Percentiles rank a stretch among this genome's conserved stretches.
phyloP scores from a whole-genome alignment of 73 alveolate species.

The Stentor coeruleus region DNA sequence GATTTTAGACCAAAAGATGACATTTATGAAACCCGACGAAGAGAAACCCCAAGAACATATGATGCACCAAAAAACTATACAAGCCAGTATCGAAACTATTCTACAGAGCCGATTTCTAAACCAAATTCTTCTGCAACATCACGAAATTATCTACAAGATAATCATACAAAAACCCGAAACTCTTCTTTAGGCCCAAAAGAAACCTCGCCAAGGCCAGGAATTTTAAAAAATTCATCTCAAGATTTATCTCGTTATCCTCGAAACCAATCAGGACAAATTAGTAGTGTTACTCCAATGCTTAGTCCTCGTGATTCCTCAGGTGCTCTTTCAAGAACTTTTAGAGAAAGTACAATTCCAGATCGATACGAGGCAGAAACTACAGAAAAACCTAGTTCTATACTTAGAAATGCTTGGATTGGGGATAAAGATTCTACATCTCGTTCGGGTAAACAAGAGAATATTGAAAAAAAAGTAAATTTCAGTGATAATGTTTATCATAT shows the following conservation, averaged over 20 bases:
- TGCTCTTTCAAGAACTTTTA: not conserved
- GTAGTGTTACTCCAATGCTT: not conserved
- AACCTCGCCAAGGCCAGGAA: not conserved
- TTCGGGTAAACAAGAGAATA: not conserved
- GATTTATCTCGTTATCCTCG: not conserved
- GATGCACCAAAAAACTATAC: not conserved
- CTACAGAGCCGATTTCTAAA: conserved; percentile 9
- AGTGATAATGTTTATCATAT: not conserved
- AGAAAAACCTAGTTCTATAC: not conserved
- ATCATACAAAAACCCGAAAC: too few relatives aligned
- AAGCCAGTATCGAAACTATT: not conserved
- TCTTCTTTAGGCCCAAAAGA: not conserved
- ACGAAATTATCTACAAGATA: too few relatives aligned
- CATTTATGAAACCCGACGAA: too few relatives aligned
- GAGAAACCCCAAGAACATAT: too few relatives aligned
- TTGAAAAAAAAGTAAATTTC: not conserved
- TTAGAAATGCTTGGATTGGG: not conserved
- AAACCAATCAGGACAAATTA: not conserved
- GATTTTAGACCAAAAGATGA: not conserved
- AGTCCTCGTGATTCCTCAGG: not conserved
- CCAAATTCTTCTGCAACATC: too few relatives aligned
- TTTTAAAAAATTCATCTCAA: not conserved
- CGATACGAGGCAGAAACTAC: not conserved
- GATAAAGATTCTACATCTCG: too few relatives aligned
- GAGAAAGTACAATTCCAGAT: not conserved